phyloP scores from a whole-genome alignment of 345 rosid genomes.

The Populus ilicifolia region DNA sequence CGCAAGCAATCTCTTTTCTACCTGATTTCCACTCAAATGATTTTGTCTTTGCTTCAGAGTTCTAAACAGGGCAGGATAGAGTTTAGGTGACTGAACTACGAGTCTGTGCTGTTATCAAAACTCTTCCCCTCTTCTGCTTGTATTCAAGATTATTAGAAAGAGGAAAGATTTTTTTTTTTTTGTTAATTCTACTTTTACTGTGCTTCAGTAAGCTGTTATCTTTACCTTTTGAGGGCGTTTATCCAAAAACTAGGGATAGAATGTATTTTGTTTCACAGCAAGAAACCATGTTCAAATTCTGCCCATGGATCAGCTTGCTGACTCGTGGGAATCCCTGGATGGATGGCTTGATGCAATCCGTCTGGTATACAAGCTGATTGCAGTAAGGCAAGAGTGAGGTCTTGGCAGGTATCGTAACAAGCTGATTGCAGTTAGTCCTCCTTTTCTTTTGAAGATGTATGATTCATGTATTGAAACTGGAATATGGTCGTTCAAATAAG shows the following conservation, averaged over 20 bases:
- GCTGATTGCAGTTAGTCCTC: conserved; percentile 31
- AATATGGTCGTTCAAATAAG: conserved; percentile 13
- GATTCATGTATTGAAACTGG: conserved; percentile 16
- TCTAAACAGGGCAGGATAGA: neutral
- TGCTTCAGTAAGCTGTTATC: neutral
- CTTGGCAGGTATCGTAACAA: conserved; percentile 82
- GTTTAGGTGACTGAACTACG: neutral
- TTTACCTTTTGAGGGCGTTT: neutral
- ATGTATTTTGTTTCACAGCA: neutral
- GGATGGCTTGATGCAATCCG: conserved; percentile 98
- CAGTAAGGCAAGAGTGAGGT: conserved; percentile 67
- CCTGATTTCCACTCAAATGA: neutral
- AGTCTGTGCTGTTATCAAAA: neutral
- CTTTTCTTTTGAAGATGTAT: neutral
- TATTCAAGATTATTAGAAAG: neutral
- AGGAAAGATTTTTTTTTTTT: neutral
- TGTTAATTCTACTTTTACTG: neutral
- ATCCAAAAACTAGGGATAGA: neutral
- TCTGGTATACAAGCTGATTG: conserved; percentile 61
- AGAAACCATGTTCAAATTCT: neutral
- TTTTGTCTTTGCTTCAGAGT: neutral
- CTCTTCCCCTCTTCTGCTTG: neutral
- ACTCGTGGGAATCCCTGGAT: conserved; percentile 88
- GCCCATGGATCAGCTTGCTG: conserved; percentile 65
- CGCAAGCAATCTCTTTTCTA: neutral